Evolutionary conservation across 495 filamentous ascomycete species (phyloP), one percentile per base, ranked within the genome.

Genomic region (Penicillium arizonense): DNA sequence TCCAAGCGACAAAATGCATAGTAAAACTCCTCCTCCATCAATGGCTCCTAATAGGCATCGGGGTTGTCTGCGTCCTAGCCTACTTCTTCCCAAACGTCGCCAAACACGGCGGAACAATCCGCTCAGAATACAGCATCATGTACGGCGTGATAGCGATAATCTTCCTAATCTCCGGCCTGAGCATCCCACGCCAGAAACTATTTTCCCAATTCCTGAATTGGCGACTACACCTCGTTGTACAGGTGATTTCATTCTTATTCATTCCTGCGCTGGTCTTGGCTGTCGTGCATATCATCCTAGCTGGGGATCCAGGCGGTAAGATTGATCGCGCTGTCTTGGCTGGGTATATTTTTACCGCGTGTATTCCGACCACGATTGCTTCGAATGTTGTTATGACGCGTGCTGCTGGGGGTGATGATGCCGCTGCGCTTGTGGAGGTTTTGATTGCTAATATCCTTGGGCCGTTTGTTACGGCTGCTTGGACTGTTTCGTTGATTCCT

Each of bases 311-410:
- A 5, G 47, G 56, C 0, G 70, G 63, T 0, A 62, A 64, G 11
- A 74, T 80, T 50, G 73, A 80, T 46, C 69, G 72, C 8, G 76
- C 77, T 43, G 71, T 82, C 45, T 56, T 82, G 51, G 74, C 79
- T 3, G 79, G 78, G 16, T 81, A 81, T 62, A 71, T 81, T 12
- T 70, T 80, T 23, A 73, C 77, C 11, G 69, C 76, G n/a, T 81
- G 78, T 57, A 80, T 81, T n/a, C 79, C 77, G 9, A 82, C 79
- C 6, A 82, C 78, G 5, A 77, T 82, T 47, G 79, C 79, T 5
- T 81, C 78, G 50, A 82, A 82, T 62, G 77, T 82, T 32, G 77
- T 82, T 4, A 82, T 81, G 78, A 81, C 78, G 30, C 67, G 76
- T 21, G 69, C 76, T 13, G 74, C 78, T 5, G 77, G 79, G 4